A percentile compares a stretch with the other conserved stretches of the same genome.
Evolutionary conservation across 2,329 filamentous ascomycete species (phyloP).

Genomic region (Aspergillus awamori): DNA sequence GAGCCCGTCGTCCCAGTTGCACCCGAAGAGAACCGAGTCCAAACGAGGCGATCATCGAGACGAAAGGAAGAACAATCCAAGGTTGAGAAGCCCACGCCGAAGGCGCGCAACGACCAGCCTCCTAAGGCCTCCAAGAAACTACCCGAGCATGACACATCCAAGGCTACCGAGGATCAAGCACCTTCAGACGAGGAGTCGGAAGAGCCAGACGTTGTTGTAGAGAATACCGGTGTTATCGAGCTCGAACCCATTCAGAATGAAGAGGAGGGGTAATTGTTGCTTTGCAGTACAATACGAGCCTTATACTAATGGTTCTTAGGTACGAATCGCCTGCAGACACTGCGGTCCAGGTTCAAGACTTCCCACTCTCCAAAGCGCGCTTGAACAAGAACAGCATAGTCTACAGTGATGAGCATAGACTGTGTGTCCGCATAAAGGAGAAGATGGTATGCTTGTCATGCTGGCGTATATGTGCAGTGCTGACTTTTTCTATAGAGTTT

Average conservation of each 20-base stretch:
- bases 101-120: conserved; percentile 8
- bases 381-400: conserved; percentile 42
- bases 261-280: conserved; percentile 28
- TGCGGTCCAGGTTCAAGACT: conserved; percentile 39
- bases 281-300: neutral
- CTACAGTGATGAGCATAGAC: conserved; percentile 39
- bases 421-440: conserved; percentile 46
- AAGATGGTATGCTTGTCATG: conserved; percentile 36
- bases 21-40: conserved; percentile 17
- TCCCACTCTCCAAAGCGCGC: conserved; percentile 43
- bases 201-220: conserved; percentile 17
- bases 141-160: neutral
- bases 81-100: conserved; percentile 16
- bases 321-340: conserved; percentile 37
- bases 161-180: conserved; percentile 11
- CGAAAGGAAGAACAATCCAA: conserved; percentile 22
- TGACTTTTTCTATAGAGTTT: conserved; percentile 40
- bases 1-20: conserved; percentile 18
- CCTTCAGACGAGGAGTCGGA: conserved; percentile 25
- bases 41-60: conserved; percentile 26
- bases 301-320: conserved; percentile 25
- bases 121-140: conserved; percentile 12
- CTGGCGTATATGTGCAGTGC: conserved; percentile 2
- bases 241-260: conserved; percentile 29
- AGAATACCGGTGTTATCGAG: conserved; percentile 27